Evolutionary conservation across 306 rosid genomes (phyloP), one percentile per base, ranked within the genome.

Genomic region (Vachellia collinsii): DNA sequence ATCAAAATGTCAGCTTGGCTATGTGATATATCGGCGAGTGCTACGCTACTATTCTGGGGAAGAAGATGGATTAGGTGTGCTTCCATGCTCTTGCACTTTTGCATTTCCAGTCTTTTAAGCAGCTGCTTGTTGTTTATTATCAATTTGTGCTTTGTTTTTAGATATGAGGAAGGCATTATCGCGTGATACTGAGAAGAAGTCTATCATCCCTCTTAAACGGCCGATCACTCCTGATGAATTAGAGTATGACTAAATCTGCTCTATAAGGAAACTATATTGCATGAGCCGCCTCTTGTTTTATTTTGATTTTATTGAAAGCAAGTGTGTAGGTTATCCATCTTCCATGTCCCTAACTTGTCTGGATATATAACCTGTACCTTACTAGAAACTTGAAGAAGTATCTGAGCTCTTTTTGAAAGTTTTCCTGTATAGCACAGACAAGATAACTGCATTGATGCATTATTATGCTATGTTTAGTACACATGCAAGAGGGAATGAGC

Each of bases 121-220:
- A 20, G 73, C 48, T 23, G 67, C 50, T 9, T 80, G 22, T 76
- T 66, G 66, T 79, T 81, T 42, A 41, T 79, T 20, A 46, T 72
- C 37, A 68, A 25, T 77, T 64, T 70, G 29, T 76, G 75, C 70
- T 37, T 37, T 78, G 58, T 81, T 81, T 87, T 80, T 88, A 96
- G 99, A 96, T 85, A 96, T 96, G 98, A 90, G 99, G 88, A 93
- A 96, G 79, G 99, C 99, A 38, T 91, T 96, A 82, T 92, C 99
- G 12, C 97, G 94, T 62, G 99, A 93, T 79, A 94, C 92, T 63
- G 93, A 92, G 11, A 93, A 90, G 91, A 93, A 93, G 87, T 96
- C 99, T 47, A 74, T 92, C 87, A 88, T 96, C 86, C 97, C 99
- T 48, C 97, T 96, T 74, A 96, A 96, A 83, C 86, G 99, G 59